Base-by-base conservation (phyloP, 2,329 filamentous ascomycete species). In the Fusarium stilboides region DNA sequence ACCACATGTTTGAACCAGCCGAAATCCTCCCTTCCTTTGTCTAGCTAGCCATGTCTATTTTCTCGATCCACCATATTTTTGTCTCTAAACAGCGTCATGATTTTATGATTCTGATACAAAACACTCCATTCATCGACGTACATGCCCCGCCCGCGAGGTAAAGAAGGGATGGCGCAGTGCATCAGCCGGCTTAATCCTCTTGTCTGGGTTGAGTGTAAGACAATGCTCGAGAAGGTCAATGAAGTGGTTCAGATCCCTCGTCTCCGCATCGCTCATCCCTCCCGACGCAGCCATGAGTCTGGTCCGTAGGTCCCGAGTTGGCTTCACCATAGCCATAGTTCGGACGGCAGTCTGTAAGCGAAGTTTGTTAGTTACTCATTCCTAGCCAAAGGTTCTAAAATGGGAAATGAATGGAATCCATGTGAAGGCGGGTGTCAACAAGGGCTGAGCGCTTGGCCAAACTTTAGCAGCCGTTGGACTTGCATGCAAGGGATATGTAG, bases 101-200 rank as follows among this genome's bases (percentile, higher is more conserved):
- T 57, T 43, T 55, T 24, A 56, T 37, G 26, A 44, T 54, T 33
- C 37, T 52, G 43, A 65, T 62, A 46, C 54, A 34, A 46, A 10
- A 19, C 22, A 28, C 42, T 24, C 37, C 43, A 42, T 37, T 62
- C 52, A 77, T 53, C 74, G 70, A 46, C 75, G 74, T 34, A 74
- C 58, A 28, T 66, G 47, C 37, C 74, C 75, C 46, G 73, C 58
- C 56, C 63, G 71, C 24, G 85, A 82, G 26, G 81, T 83, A 73
- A 98, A 94, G 80, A 98, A 98, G 2, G 92, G 92, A 83, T 98
- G 95, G 76, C 90, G 91, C 73, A 98, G 83, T 49, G 96, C 96
- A 75, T 98, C 94, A 15, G 87, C 84, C 1, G 96, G 93, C 46
- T 92, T 95, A 75, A 96, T 92, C 67, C 96, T 88, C 84, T 97